These are phyloP conservation scores for Harringtonia aguacate DNA, from an alignment of 2,329 filamentous ascomycete genomes.

Conservation along the genomic window DNA sequence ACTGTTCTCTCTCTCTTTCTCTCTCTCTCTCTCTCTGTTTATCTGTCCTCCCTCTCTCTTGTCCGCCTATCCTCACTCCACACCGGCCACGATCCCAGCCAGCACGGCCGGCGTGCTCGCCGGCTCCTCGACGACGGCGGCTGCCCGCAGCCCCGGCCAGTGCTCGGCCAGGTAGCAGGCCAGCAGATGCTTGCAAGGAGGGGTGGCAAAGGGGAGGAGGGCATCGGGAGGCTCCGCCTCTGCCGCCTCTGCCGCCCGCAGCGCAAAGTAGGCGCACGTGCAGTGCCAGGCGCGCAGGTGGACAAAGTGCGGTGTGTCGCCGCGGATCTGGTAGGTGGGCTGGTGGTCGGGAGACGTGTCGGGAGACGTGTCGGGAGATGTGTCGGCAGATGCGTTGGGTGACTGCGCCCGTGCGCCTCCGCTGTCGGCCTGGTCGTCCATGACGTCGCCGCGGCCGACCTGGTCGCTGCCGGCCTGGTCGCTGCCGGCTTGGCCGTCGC, in stretches of 20 bases:
- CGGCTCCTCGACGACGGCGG: conserved; percentile 30
- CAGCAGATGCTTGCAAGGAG: conserved; percentile 77
- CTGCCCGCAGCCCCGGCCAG: conserved; percentile 46
- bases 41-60: background rate
- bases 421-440: background rate
- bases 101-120: conserved; percentile 43
- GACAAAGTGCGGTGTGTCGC: conserved; percentile 51
- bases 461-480: background rate
- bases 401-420: too few relatives aligned
- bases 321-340: conserved; percentile 15
- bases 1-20: background rate
- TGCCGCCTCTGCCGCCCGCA: conserved; percentile 26
- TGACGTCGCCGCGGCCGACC: background rate
- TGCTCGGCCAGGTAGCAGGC: conserved; percentile 67
- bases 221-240: background rate
- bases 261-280: conserved; percentile 74
- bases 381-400: too few relatives aligned
- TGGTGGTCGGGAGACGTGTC: too few relatives aligned
- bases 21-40: too few relatives aligned
- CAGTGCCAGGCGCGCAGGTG: conserved; percentile 74
- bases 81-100: conserved; percentile 53
- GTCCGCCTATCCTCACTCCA: conserved; percentile 10
- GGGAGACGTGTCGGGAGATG: too few relatives aligned
- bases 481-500: too few relatives aligned
- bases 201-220: conserved; percentile 16